These are phyloP conservation scores for Pterula multifida DNA, from an alignment of 1,284 basidiomycete genomes.

Conservation along the genomic window DNA sequence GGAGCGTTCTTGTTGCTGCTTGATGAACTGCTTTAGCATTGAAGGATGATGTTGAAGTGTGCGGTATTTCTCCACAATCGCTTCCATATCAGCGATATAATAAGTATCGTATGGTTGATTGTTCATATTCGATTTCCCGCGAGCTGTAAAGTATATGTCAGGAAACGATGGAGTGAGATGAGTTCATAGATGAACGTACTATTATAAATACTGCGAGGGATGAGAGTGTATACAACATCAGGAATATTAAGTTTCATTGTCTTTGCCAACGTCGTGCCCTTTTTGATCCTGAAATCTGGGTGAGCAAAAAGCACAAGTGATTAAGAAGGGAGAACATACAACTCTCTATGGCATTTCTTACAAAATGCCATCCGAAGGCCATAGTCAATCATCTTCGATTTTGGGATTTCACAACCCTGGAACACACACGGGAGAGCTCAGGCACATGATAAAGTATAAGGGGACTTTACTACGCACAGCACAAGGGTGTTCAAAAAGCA, in stretches of 20 bases:
- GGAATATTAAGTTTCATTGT: background rate
- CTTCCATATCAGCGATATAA: background rate
- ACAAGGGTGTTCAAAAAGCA: background rate
- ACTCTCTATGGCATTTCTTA: background rate
- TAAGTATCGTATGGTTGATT: background rate
- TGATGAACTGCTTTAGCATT: background rate
- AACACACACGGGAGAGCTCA: background rate
- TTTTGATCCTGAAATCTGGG: background rate
- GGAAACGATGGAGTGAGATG: background rate
- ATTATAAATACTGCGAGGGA: background rate
- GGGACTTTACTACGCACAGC: background rate
- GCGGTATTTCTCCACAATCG: background rate
- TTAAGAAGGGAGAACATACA: background rate
- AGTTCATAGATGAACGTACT: background rate
- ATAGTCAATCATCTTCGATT: background rate
- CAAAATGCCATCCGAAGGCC: background rate
- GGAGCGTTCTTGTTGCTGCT: background rate
- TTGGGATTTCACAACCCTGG: background rate
- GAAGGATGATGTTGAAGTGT: background rate
- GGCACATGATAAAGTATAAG: background rate
- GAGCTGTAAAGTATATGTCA: background rate
- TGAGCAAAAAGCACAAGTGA: background rate
- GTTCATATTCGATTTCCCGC: background rate
- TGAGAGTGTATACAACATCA: background rate
- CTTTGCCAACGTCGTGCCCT: background rate